Conservation (phyloP, 306 rosid species). For the Argentina anserina region DNA sequence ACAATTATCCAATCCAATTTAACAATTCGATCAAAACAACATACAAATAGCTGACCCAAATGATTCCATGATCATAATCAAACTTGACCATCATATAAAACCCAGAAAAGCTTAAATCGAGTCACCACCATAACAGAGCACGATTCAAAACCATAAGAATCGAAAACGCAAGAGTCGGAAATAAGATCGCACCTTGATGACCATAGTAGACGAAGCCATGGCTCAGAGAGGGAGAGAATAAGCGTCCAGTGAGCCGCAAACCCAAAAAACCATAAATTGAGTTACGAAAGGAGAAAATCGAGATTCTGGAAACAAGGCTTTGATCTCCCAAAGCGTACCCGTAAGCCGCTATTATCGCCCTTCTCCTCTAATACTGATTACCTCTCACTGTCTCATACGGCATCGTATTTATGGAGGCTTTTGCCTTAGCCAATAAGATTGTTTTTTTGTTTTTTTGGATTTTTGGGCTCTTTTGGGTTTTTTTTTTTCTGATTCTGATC, state of each 20-base stretch:
- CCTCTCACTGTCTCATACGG: background rate
- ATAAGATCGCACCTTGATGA: constrained; percentile 66
- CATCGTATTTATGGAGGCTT: background rate
- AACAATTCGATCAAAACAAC: background rate
- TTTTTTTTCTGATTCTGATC: constrained; percentile 8
- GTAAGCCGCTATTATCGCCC: constrained; percentile 32
- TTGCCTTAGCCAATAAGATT: constrained; percentile 38
- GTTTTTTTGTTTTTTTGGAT: constrained; percentile 16
- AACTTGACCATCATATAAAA: background rate
- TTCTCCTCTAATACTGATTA: too few relatives aligned
- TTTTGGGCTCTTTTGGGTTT: constrained; percentile 17
- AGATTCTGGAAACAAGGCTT: background rate
- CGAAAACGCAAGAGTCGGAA: background rate
- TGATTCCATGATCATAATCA: background rate
- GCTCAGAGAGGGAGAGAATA: constrained; percentile 11
- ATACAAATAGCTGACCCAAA: background rate
- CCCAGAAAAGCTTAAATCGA: background rate
- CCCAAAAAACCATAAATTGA: background rate
- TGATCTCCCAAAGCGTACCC: constrained; percentile 29
- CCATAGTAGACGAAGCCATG: constrained; percentile 56
- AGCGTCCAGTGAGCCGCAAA: constrained; percentile 21
- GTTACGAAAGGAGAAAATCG: background rate
- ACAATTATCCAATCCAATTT: background rate
- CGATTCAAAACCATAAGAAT: background rate
- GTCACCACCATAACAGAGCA: background rate